A percentile compares a stretch with the other conserved stretches of the same genome.
These are phyloP conservation scores for Heterococcus sp. DNA, from an alignment of 108 stramenopile genomes.

Conservation along the genomic window DNA sequence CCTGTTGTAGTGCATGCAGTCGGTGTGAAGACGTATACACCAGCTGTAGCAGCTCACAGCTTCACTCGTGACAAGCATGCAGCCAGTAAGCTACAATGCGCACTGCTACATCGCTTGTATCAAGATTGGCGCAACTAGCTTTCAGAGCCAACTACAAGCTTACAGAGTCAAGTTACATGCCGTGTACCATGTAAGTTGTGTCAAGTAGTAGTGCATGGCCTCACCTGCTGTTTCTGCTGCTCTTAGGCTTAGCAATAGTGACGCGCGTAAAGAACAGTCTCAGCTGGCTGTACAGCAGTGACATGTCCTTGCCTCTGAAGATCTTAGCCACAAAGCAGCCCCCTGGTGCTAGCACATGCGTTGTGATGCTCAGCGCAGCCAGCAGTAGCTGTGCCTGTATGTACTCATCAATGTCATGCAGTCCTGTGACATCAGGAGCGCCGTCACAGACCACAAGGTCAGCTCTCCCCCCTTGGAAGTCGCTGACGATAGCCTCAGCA, in stretches of 20 bases:
- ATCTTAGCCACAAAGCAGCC: slow-evolving; percentile 98
- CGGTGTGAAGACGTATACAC: neutral
- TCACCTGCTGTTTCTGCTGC: slow-evolving; percentile 41
- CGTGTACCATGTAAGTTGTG: neutral
- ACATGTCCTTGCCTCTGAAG: slow-evolving; percentile 85
- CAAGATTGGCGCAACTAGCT: slow-evolving; percentile 33
- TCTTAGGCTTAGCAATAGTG: slow-evolving; percentile 37
- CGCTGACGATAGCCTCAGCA: slow-evolving; percentile 70
- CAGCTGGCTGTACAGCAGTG: slow-evolving; percentile 84
- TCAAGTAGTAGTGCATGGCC: neutral
- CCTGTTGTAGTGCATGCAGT: neutral
- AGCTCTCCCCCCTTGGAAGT: slow-evolving; percentile 74
- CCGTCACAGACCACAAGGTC: slow-evolving; percentile 97
- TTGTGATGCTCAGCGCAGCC: slow-evolving; percentile 85
- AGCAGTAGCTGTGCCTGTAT: slow-evolving; percentile 88
- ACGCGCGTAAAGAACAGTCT: slow-evolving; percentile 69
- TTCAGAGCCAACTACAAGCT: slow-evolving; percentile 69
- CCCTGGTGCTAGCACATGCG: slow-evolving; percentile 71
- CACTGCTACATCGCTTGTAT: slow-evolving; percentile 9
- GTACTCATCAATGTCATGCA: slow-evolving; percentile 89
- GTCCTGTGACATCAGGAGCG: slow-evolving; percentile 94
- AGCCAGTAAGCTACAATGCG: neutral
- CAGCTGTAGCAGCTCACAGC: too few relatives aligned
- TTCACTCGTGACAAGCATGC: too few relatives aligned
- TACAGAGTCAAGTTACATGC: too few relatives aligned